phyloP scores from a whole-genome alignment of 371 early-diverging fungal species.

The Rhizomucor pusillus region DNA sequence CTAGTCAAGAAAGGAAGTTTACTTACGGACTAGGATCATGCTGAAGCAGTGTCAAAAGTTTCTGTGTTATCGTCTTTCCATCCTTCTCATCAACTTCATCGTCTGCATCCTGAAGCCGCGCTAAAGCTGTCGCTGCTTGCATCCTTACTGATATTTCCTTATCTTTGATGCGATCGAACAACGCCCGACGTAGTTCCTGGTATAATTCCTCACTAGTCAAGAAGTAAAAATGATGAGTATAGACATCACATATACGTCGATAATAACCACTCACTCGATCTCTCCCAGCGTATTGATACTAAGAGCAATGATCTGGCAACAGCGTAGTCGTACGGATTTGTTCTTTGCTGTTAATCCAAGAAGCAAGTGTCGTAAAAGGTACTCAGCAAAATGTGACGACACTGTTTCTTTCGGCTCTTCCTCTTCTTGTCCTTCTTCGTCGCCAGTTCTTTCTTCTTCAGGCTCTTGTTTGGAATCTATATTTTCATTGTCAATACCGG shows the following conservation, averaged over 20 bases:
- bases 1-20: neutral
- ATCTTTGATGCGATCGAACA: conserved; percentile 74
- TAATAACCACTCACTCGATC: conserved; percentile 61
- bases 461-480: conserved; percentile 7
- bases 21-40: conserved; percentile 78
- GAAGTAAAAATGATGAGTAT: neutral
- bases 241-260: neutral
- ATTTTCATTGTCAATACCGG: neutral
- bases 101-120: conserved; percentile 71
- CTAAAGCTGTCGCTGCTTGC: conserved; percentile 78
- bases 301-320: conserved; percentile 77
- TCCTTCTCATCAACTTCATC: conserved; percentile 54
- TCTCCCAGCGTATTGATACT: conserved; percentile 75
- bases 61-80: conserved; percentile 60
- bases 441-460: conserved; percentile 12
- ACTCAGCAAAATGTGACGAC: conserved; percentile 72
- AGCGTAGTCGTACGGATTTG: conserved; percentile 72
- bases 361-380: conserved; percentile 64
- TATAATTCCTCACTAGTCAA: conserved; percentile 71
- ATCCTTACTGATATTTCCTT: conserved; percentile 81
- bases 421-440: conserved; percentile 14
- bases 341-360: conserved; percentile 76
- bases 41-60: conserved; percentile 62
- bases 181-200: conserved; percentile 57
- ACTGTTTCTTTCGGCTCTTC: conserved; percentile 35